phyloP scores from a whole-genome alignment of 1,139 yeast species.

The Taiozyma sp. region DNA sequence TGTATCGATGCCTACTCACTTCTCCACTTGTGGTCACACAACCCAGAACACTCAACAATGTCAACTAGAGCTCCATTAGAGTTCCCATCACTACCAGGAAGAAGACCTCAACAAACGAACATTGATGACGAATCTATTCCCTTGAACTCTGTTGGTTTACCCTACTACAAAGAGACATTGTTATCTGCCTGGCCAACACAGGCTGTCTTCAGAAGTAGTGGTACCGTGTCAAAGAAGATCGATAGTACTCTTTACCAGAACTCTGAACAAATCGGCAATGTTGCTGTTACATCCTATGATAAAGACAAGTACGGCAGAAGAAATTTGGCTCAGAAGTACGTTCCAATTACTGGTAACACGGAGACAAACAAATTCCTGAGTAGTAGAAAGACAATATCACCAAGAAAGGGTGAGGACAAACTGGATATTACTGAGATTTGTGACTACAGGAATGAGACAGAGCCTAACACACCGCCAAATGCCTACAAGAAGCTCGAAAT shows the following conservation, averaged over 20 bases:
- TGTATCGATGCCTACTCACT: slow-evolving; percentile 63
- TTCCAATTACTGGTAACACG: slow-evolving; percentile 34
- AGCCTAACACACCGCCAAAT: slow-evolving; percentile 49
- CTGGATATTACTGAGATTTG: slow-evolving; percentile 20
- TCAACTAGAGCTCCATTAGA: slow-evolving; percentile 33
- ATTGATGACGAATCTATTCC: slow-evolving; percentile 48
- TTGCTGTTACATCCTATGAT: slow-evolving; percentile 38
- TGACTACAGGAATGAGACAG: slow-evolving; percentile 22
- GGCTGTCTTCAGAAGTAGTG: slow-evolving; percentile 48
- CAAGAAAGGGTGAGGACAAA: slow-evolving; percentile 14
- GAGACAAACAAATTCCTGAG: slow-evolving; percentile 56
- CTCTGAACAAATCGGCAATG: slow-evolving; percentile 11
- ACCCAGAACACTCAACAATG: slow-evolving; percentile 26
- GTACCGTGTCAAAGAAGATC: slow-evolving; percentile 42
- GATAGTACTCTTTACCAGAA: slow-evolving; percentile 24
- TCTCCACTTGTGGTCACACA: slow-evolving; percentile 71
- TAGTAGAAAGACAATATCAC: slow-evolving; percentile 42
- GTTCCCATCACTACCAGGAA: slow-evolving; percentile 28
- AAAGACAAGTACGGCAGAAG: slow-evolving; percentile 50
- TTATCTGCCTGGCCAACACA: slow-evolving; percentile 78
- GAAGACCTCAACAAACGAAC: slow-evolving; percentile 28
- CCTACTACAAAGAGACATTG: slow-evolving; percentile 75
- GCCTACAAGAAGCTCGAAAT: slow-evolving; percentile 75
- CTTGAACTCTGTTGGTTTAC: slow-evolving; percentile 75
- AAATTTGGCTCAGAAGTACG: slow-evolving; percentile 44